Base-by-base conservation (phyloP, 768 basidiomycete species). In the Phanerochaete sordida region DNA sequence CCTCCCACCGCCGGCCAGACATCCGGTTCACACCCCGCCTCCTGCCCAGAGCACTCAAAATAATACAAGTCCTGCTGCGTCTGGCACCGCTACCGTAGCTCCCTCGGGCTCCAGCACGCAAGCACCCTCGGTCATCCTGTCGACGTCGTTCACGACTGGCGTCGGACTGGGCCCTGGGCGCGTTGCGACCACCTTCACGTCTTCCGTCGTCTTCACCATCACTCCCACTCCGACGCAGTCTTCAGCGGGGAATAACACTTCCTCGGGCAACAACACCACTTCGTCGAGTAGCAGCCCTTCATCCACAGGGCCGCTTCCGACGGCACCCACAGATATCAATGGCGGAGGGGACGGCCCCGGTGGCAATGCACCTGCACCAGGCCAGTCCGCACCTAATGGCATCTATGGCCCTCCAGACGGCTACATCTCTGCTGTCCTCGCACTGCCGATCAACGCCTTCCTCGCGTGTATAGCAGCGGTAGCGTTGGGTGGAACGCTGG, bases 401-500 rank as follows among this genome's bases (percentile, higher is more conserved):
- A 72, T 80, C 35, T 87, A 79, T 61, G 89, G 89, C n/a, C 89
- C 89, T 49, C 77, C 79, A 49, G 88, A 91, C 66, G 71, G 76
- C 55, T 90, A 85, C 73, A 85, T 84, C 62, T 81, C 86, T 28
- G 81, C 78, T 13, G 89, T 83, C 7, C 65, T 74, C 2, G 72
- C 76, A 1, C 75, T 86, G 39, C 75, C 76, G 43, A 68, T 73
- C 63, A 83, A 81, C 60, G 73, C 78, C 5, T 60, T 81, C 15
- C 58, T 81, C 44, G 75, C 83, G 16, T 73, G 76, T 7, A 46
- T 80, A 5, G 74, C 75, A n/a, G 82, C 77, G 4, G 68, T 80
- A n/a, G 70, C 76, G 15, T 30, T 84, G 23, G 84, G 82, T 30
- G 84, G 80, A 3, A 77, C 69, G 28, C 63, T 85, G 66, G 70